Percentiles rank a stretch among this genome's conserved stretches.
Conservation (phyloP, 257 asterid genomes). For the Marsdenia floribunda region DNA sequence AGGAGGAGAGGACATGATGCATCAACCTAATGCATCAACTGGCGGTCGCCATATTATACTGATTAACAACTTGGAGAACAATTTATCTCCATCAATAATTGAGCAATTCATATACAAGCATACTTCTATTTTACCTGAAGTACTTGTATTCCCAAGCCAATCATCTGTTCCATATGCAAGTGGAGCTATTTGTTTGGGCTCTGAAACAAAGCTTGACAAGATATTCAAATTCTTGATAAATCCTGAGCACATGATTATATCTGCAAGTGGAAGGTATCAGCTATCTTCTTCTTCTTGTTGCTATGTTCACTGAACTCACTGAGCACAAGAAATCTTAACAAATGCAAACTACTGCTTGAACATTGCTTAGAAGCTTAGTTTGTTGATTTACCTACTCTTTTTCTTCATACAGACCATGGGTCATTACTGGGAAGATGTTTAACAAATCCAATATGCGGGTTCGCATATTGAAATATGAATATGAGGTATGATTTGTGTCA, state of each 20-base stretch:
- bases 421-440: constrained; percentile 17
- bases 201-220: constrained; percentile 26
- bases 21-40: neutral
- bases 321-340: neutral
- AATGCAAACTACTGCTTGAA: neutral
- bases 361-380: neutral
- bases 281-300: neutral
- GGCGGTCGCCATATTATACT: constrained; percentile 25
- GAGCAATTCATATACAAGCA: constrained; percentile 30
- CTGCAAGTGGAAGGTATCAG: constrained; percentile 55
- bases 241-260: constrained; percentile 44
- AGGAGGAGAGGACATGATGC: constrained; percentile 23
- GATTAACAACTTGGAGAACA: constrained; percentile 45
- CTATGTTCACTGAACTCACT: neutral
- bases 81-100: constrained; percentile 33
- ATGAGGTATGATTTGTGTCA: constrained; percentile 19
- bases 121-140: constrained; percentile 40
- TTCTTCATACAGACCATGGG: constrained; percentile 45
- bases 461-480: constrained; percentile 1
- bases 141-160: constrained; percentile 38
- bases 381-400: neutral
- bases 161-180: constrained; percentile 31
- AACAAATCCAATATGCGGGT: no score
- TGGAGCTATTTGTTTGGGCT: constrained; percentile 45
- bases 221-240: constrained; percentile 37